Conservation (phyloP, 2,329 filamentous ascomycete species). For the Penicillium sp. region DNA sequence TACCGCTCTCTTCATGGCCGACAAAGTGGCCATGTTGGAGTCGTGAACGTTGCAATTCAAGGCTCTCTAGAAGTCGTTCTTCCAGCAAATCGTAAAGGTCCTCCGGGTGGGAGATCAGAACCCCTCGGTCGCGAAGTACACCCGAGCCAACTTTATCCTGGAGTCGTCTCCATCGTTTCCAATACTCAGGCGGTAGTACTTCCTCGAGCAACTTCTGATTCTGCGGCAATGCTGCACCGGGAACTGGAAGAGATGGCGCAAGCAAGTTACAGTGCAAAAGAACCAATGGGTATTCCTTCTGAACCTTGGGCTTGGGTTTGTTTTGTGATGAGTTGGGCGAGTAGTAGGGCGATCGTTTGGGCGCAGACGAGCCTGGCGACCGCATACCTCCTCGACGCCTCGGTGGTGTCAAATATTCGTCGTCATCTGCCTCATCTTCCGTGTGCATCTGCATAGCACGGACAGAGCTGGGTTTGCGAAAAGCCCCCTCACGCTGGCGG, state of each 20-base stretch:
- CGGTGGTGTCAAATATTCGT: slow-evolving; percentile 39
- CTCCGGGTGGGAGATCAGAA: slow-evolving; percentile 62
- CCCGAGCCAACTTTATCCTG: slow-evolving; percentile 54
- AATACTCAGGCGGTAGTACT: slow-evolving; percentile 48
- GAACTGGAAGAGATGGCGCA: slow-evolving; percentile 52
- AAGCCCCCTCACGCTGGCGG: slow-evolving; percentile 37
- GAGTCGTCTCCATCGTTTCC: slow-evolving; percentile 50
- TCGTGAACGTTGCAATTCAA: slow-evolving; percentile 56
- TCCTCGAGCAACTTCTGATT: slow-evolving; percentile 48
- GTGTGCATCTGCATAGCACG: slow-evolving; percentile 46
- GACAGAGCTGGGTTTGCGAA: slow-evolving; percentile 47
- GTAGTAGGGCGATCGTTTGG: slow-evolving; percentile 36
- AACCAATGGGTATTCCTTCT: slow-evolving; percentile 56
- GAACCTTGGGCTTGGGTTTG: slow-evolving; percentile 37
- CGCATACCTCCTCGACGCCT: slow-evolving; percentile 31
- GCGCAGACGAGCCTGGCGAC: slow-evolving; percentile 32
- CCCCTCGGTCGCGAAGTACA: slow-evolving; percentile 56
- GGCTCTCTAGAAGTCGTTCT: slow-evolving; percentile 59
- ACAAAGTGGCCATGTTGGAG: slow-evolving; percentile 61
- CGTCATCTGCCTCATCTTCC: slow-evolving; percentile 41
- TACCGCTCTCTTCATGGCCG: slow-evolving; percentile 30
- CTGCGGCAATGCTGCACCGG: slow-evolving; percentile 32
- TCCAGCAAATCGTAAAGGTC: slow-evolving; percentile 63
- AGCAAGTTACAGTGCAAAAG: slow-evolving; percentile 61
- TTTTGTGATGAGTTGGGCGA: slow-evolving; percentile 28